Conservation (phyloP, 805 yeast species). For the Cyberlindnera maritima region DNA sequence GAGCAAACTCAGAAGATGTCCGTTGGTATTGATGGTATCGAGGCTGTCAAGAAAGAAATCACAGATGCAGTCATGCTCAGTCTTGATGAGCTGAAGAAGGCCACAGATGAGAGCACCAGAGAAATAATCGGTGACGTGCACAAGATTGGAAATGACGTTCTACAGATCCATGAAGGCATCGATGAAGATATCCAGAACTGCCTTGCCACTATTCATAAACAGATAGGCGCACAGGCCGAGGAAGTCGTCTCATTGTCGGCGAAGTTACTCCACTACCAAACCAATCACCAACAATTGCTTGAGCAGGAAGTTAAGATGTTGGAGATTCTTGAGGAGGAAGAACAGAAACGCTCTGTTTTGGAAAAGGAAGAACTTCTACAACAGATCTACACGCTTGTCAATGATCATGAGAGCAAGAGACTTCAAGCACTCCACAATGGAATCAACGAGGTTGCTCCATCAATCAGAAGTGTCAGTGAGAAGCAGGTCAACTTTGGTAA, state of each 20-base stretch:
- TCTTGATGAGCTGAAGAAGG: conserved; percentile 13
- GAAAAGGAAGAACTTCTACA: conserved; percentile 13
- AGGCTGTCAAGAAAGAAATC: conserved; percentile 15
- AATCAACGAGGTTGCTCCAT: conserved; percentile 11
- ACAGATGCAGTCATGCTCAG: conserved; percentile 18
- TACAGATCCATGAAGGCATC: neutral
- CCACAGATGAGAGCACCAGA: neutral
- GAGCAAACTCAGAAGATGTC: neutral
- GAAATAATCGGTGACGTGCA: neutral
- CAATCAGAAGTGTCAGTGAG: conserved; percentile 4
- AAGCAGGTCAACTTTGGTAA: conserved; percentile 17
- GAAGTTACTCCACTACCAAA: conserved; percentile 16
- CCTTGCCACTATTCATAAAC: conserved; percentile 15
- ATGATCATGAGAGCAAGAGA: conserved; percentile 11
- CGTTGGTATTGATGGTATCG: conserved; percentile 16
- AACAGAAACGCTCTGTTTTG: conserved; percentile 2
- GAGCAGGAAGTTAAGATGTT: conserved; percentile 8
- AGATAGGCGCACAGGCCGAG: conserved; percentile 18
- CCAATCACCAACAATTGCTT: conserved; percentile 11
- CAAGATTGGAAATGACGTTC: neutral
- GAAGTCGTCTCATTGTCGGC: conserved; percentile 18
- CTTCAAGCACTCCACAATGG: conserved; percentile 3
- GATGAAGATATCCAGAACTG: conserved; percentile 3
- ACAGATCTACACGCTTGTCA: conserved; percentile 12
- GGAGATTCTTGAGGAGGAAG: conserved; percentile 10